phyloP scores from a whole-genome alignment of 805 yeast genomes.

The Brettanomyces custersianus region DNA sequence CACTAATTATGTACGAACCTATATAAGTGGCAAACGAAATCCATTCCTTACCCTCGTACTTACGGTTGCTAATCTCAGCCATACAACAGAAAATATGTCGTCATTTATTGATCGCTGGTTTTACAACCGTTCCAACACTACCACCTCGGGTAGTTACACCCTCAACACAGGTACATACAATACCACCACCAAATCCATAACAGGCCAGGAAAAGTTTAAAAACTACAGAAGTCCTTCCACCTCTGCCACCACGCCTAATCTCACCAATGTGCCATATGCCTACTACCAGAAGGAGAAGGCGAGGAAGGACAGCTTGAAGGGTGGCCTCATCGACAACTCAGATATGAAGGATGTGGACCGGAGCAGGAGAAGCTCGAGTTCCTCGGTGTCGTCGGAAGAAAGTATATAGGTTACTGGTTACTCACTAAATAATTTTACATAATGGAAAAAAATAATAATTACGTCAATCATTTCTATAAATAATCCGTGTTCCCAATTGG shows the following conservation, averaged over 20 bases:
- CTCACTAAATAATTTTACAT: too few species aligned
- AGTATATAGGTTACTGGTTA: neutral
- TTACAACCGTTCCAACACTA: conserved; percentile 14
- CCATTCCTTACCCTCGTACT: too few species aligned
- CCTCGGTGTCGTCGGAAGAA: conserved; percentile 2
- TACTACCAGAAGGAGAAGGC: conserved; percentile 11
- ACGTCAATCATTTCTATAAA: too few species aligned
- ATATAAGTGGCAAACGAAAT: too few species aligned
- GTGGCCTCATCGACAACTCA: too few species aligned
- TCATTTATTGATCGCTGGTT: conserved; percentile 28
- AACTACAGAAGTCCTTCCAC: neutral
- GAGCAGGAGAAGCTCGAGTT: conserved; percentile 2
- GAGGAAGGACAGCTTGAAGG: too few species aligned
- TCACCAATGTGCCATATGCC: conserved; percentile 22
- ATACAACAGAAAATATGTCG: too few species aligned
- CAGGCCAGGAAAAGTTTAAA: conserved; percentile 9
- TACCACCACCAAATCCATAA: conserved; percentile 7
- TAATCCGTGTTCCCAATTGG: too few species aligned
- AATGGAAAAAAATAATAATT: too few species aligned
- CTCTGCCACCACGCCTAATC: conserved; percentile 19
- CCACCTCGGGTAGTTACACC: conserved; percentile 11
- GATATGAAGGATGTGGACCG: too few species aligned
- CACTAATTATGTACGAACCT: too few species aligned
- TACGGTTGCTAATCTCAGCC: too few species aligned
- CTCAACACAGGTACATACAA: conserved; percentile 21